Percentiles rank a stretch among this genome's conserved stretches.
phyloP scores from a whole-genome alignment of 2,329 filamentous ascomycete genomes.

The Aspergillus terreus region DNA sequence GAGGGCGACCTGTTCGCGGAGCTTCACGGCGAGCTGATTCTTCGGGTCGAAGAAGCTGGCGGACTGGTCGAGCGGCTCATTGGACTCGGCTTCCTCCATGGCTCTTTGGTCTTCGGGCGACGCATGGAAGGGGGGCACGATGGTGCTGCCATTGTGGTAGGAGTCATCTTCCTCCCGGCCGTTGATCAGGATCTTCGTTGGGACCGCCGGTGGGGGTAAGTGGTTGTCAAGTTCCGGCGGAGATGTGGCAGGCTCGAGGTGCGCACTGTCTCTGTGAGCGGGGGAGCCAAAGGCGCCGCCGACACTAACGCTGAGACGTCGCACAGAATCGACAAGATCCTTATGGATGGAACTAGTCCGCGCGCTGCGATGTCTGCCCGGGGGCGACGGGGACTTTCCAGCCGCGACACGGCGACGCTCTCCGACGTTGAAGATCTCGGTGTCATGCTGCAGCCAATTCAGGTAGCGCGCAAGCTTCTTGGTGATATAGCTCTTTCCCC shows the following conservation, averaged over 20 bases:
- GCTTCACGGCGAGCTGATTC: conserved; percentile 74
- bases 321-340: conserved; percentile 42
- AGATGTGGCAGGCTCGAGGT: conserved; percentile 17
- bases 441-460: conserved; percentile 96
- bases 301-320: conserved; percentile 40
- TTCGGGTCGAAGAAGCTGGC: conserved; percentile 91
- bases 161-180: conserved; percentile 43
- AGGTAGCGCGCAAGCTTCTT: conserved; percentile 96
- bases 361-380: conserved; percentile 13
- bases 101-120: conserved; percentile 17
- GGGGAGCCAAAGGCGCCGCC: conserved; percentile 24
- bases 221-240: conserved; percentile 25
- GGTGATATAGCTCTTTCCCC: conserved; percentile 97
- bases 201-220: conserved; percentile 40
- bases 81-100: conserved; percentile 24
- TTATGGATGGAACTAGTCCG: conserved; percentile 34
- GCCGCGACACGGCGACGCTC: conserved; percentile 78
- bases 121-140: conserved; percentile 24
- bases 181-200: conserved; percentile 57
- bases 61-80: conserved; percentile 73
- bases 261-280: conserved; percentile 2
- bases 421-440: conserved; percentile 94
- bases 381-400: conserved; percentile 43
- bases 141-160: conserved; percentile 19
- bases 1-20: conserved; percentile 88